Evolutionary conservation across 2,329 filamentous ascomycete species (phyloP), one percentile per base, ranked within the genome.

Genomic region (Beauveria bassiana): DNA sequence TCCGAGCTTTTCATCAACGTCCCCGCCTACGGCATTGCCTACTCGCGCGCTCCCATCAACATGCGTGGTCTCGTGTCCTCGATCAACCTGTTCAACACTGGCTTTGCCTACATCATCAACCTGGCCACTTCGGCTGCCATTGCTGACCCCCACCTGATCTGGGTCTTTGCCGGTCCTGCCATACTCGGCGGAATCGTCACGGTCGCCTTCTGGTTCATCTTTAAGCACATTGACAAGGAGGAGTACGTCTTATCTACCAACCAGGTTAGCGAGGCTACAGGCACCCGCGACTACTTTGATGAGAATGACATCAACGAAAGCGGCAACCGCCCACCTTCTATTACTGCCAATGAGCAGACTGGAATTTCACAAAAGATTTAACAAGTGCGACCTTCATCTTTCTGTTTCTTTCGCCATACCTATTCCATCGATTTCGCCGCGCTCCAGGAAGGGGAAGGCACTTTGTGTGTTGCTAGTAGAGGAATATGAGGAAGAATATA

Each of bases 11-110:
- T 71, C 47, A 66, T 69, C 24, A 69, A 69, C 3, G 68, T 71
- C 8, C 66, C 67, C 26, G 79, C 79, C 2, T 81, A 78, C 68
- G 79, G 77, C 63, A 78, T 82, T 62, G 80, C 80, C 1, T 83
- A 81, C 69, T 77, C 79, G 1, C 75, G 78, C 10, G 77, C 79
- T 1, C 79, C 79, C 3, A 70, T 74, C 55, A 81, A 81, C 68
- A 81, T 81, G 79, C 72, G 78, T 64, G 78, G 78, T 65, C 69
- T 81, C 18, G 79, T 82, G 1, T 79, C 78, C 1, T 77, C 79
- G 8, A 69, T 81, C 64, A 81, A 81, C 68, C 69, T 81, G 5
- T 78, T 81, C 70, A 79, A 70, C 67, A 75, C 73, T 2, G 76
- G 77, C 52, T 65, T 81, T 61, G 75, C 78, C 46, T 79, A 81